A percentile compares a stretch with the other conserved stretches of the same genome.
Evolutionary conservation across 2,329 filamentous ascomycete species (phyloP).

Genomic region (Teratosphaeria gauchensis): DNA sequence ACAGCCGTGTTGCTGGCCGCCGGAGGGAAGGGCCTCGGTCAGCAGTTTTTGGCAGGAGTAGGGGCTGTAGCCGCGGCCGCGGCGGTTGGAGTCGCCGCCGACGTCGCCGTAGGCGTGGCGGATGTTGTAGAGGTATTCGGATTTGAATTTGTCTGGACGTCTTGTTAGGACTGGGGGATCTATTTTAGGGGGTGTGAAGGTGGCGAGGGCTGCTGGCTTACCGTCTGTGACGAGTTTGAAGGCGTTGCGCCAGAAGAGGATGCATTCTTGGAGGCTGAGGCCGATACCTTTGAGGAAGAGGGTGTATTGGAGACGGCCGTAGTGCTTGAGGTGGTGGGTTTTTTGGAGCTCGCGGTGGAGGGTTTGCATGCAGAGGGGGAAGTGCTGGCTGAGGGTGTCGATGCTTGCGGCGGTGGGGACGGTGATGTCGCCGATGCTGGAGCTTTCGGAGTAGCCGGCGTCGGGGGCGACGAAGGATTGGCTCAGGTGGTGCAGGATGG

Average conservation of each 20-base stretch:
- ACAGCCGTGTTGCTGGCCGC: conserved; percentile 83
- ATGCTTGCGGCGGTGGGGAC: conserved; percentile 71
- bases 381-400: conserved; percentile 69
- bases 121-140: conserved; percentile 94
- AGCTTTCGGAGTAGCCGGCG: conserved; percentile 61
- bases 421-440: conserved; percentile 51
- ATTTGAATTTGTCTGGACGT: conserved; percentile 74
- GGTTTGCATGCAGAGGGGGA: conserved; percentile 90
- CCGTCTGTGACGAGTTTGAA: conserved; percentile 78
- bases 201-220: conserved; percentile 5
- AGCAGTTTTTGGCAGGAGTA: conserved; percentile 94
- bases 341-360: conserved; percentile 77
- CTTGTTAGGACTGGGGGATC: no score
- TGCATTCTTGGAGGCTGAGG: conserved; percentile 78
- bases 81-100: conserved; percentile 78
- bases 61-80: conserved; percentile 78
- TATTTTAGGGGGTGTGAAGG: not conserved
- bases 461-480: conserved; percentile 94
- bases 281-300: conserved; percentile 96
- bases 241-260: conserved; percentile 79
- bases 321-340: conserved; percentile 88
- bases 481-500: conserved; percentile 71
- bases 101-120: conserved; percentile 94
- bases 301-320: conserved; percentile 83
- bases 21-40: conserved; percentile 75